Evolutionary conservation across 2,329 filamentous ascomycete genomes (phyloP).

Genomic region (Leptosphaerulina australis): DNA sequence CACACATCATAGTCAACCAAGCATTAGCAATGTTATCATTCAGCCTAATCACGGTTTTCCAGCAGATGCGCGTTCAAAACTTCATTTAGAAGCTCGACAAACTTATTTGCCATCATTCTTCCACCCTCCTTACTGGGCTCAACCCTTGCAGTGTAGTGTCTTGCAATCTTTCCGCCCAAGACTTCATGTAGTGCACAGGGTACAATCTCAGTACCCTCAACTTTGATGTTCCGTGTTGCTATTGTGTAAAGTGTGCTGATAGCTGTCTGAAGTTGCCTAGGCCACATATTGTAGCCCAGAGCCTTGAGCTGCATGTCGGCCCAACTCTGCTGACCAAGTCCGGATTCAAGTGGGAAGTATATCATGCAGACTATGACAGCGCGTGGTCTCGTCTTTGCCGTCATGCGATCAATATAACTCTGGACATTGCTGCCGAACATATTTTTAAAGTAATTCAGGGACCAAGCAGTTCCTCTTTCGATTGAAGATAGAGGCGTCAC

Average conservation of each 20-base stretch:
- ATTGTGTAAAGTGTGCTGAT: constrained; percentile 43
- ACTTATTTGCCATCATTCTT: constrained; percentile 42
- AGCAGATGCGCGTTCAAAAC: neutral
- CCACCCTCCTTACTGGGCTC: constrained; percentile 46
- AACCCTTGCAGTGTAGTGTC: constrained; percentile 45
- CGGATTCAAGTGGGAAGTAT: constrained; percentile 45
- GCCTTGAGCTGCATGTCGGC: constrained; percentile 39
- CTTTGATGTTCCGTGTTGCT: constrained; percentile 34
- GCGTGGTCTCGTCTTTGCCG: constrained; percentile 39
- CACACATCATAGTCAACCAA: too few species aligned
- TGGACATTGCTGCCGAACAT: constrained; percentile 40
- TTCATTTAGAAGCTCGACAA: constrained; percentile 27
- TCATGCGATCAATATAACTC: constrained; percentile 35
- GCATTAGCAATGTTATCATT: neutral
- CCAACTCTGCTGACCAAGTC: constrained; percentile 40
- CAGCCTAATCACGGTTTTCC: neutral
- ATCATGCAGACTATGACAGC: constrained; percentile 49
- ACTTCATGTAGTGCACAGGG: constrained; percentile 43
- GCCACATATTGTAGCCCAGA: constrained; percentile 40
- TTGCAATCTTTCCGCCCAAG: constrained; percentile 37
- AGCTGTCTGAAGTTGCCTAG: constrained; percentile 40
- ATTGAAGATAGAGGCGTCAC: constrained; percentile 32
- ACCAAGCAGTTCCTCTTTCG: constrained; percentile 32
- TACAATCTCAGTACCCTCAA: constrained; percentile 40
- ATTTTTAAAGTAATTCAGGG: constrained; percentile 40